Conservation (phyloP, 192 early-diverging fungal species). For the Entophlyctis luteolus region DNA sequence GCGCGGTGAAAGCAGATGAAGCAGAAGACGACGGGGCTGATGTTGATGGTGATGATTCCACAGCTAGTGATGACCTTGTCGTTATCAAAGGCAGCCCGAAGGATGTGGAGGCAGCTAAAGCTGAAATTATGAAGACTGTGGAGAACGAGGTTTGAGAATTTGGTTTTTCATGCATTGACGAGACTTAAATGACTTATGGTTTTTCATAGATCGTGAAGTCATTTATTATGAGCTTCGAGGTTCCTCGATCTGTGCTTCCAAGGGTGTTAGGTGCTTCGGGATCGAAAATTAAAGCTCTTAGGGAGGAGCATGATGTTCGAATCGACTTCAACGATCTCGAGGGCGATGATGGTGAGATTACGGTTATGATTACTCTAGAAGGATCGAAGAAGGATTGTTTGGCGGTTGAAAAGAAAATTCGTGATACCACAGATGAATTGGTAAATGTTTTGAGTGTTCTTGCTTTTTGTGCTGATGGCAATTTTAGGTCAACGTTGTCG, state of each 20-base stretch:
- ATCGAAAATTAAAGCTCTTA: constrained; percentile 64
- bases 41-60: constrained; percentile 7
- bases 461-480: constrained; percentile 30
- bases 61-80: constrained; percentile 50
- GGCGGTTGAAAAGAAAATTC: constrained; percentile 37
- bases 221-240: constrained; percentile 57
- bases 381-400: constrained; percentile 36
- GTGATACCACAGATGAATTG: constrained; percentile 48
- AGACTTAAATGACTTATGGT: not conserved
- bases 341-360: constrained; percentile 36
- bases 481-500: constrained; percentile 51
- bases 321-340: constrained; percentile 65
- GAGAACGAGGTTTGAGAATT: constrained; percentile 68
- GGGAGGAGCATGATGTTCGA: constrained; percentile 52
- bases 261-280: constrained; percentile 77
- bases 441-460: constrained; percentile 20
- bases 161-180: not conserved
- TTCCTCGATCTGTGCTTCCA: constrained; percentile 65
- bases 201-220: constrained; percentile 41
- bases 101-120: constrained; percentile 73
- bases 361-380: constrained; percentile 39
- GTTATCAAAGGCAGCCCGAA: constrained; percentile 78
- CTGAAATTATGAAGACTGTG: constrained; percentile 75
- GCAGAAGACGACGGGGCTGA: constrained; percentile 43
- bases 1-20: constrained; percentile 46